phyloP scores from a whole-genome alignment of 345 rosid species.

The Rhizophora apiculata region DNA sequence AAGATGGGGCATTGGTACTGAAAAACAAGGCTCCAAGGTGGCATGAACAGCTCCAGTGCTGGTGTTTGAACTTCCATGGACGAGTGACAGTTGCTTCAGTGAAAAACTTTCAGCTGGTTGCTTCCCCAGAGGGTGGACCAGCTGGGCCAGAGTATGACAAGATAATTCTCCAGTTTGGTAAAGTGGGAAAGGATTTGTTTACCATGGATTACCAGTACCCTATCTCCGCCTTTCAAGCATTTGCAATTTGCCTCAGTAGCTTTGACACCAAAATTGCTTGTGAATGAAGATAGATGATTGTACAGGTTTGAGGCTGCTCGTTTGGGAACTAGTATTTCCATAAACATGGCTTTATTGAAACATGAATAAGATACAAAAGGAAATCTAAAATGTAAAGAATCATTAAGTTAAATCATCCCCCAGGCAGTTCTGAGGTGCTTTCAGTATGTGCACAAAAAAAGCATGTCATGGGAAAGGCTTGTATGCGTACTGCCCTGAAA shows the following conservation, averaged over 20 bases:
- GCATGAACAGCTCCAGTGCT: slow-evolving; percentile 36
- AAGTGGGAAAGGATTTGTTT: slow-evolving; percentile 32
- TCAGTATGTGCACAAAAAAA: too few relatives aligned
- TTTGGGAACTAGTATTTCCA: neutral
- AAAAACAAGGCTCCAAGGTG: slow-evolving; percentile 33
- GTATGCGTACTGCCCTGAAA: too few relatives aligned
- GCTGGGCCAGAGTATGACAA: slow-evolving; percentile 28
- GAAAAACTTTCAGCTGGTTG: slow-evolving; percentile 34
- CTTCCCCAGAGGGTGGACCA: slow-evolving; percentile 19
- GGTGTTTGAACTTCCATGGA: slow-evolving; percentile 35
- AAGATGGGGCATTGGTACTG: slow-evolving; percentile 23
- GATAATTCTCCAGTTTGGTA: slow-evolving; percentile 30
- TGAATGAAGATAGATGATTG: slow-evolving; percentile 16
- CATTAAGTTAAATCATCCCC: too few relatives aligned
- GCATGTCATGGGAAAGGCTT: too few relatives aligned
- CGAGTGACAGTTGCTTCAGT: slow-evolving; percentile 36
- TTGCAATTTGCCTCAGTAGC: slow-evolving; percentile 32
- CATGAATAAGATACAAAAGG: too few relatives aligned
- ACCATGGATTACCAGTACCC: slow-evolving; percentile 34
- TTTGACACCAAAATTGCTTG: slow-evolving; percentile 34
- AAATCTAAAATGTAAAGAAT: too few relatives aligned
- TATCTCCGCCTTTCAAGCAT: slow-evolving; percentile 32
- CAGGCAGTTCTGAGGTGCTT: too few relatives aligned
- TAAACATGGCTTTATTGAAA: neutral
- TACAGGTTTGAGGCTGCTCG: slow-evolving; percentile 22